phyloP scores from a whole-genome alignment of 2,329 filamentous ascomycete species.

The Hymenoscyphus scutula region DNA sequence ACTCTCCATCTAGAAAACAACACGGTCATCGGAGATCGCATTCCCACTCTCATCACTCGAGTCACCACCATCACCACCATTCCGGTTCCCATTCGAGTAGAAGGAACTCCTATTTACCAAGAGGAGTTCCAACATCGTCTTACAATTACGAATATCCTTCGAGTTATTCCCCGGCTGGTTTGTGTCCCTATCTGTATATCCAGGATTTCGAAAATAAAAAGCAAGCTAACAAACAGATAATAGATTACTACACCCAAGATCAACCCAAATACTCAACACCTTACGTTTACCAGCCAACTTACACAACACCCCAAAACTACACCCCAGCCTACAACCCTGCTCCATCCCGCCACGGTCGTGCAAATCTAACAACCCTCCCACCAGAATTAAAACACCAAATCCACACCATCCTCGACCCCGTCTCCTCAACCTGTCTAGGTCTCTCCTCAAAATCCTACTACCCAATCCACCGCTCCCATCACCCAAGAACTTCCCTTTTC shows the following conservation, averaged over 20 bases:
- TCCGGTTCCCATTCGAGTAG: neutral
- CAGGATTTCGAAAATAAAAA: neutral
- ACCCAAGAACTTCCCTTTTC: conserved; percentile 10
- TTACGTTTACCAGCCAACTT: neutral
- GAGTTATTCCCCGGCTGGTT: neutral
- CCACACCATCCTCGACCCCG: conserved; percentile 9
- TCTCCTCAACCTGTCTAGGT: conserved; percentile 11
- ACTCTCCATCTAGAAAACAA: conserved; percentile 9
- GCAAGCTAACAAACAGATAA: neutral
- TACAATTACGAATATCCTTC: conserved; percentile 2
- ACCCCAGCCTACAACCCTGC: neutral
- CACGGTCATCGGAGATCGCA: conserved; percentile 7
- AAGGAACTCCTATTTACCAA: neutral
- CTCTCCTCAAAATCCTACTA: conserved; percentile 12
- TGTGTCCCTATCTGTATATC: neutral
- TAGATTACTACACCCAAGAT: neutral
- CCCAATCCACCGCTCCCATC: conserved; percentile 9
- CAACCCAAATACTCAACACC: neutral
- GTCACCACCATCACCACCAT: neutral
- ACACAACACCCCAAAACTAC: neutral
- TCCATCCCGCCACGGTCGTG: neutral
- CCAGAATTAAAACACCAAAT: conserved; percentile 10
- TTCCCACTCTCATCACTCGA: conserved; percentile 1
- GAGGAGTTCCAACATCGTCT: neutral
- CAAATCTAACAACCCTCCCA: conserved; percentile 8